phyloP scores from a whole-genome alignment of 2,329 filamentous ascomycete genomes.

The Ophiosphaerella narmari region DNA sequence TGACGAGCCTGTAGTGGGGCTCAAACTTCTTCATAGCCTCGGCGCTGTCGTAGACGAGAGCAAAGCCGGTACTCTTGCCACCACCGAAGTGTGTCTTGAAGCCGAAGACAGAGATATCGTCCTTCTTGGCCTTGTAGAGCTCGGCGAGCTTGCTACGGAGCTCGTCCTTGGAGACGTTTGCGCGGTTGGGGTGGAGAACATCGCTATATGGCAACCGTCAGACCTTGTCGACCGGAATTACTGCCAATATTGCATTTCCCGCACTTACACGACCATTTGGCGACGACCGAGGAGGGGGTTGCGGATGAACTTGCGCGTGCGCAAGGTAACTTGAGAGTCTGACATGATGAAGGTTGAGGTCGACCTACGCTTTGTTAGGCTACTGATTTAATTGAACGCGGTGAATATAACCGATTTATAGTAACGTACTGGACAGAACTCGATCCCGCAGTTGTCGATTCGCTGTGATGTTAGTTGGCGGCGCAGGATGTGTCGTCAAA shows the following conservation, averaged over 20 bases:
- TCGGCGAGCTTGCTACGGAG: slow-evolving; percentile 92
- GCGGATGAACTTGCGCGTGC: slow-evolving; percentile 99
- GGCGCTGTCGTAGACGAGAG: slow-evolving; percentile 95
- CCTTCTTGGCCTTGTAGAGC: slow-evolving; percentile 98
- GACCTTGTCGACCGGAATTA: slow-evolving; percentile 25
- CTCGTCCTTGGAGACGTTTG: slow-evolving; percentile 99
- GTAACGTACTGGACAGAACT: slow-evolving; percentile 39
- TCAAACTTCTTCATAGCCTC: slow-evolving; percentile 99
- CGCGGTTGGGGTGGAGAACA: slow-evolving; percentile 97
- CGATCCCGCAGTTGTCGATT: slow-evolving; percentile 41
- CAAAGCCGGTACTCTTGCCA: slow-evolving; percentile 99
- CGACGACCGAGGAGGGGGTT: slow-evolving; percentile 98
- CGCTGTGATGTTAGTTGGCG: slow-evolving; percentile 37
- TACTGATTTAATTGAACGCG: slow-evolving; percentile 5
- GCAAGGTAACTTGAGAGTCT: slow-evolving; percentile 65
- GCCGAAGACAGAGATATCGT: slow-evolving; percentile 97
- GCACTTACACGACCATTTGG: slow-evolving; percentile 96
- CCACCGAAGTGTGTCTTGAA: slow-evolving; percentile 99
- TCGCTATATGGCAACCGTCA: slow-evolving; percentile 67
- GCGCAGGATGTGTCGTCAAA: slow-evolving; percentile 34
- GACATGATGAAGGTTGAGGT: slow-evolving; percentile 70
- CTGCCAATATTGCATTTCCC: slow-evolving; percentile 18
- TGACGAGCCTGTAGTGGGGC: slow-evolving; percentile 94
- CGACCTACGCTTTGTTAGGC: slow-evolving; percentile 36
- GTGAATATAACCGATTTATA: slow-evolving; percentile 8